These are phyloP conservation scores for Oxytropis ochrocephala DNA, from an alignment of 306 rosid species.

Conservation along the genomic window DNA sequence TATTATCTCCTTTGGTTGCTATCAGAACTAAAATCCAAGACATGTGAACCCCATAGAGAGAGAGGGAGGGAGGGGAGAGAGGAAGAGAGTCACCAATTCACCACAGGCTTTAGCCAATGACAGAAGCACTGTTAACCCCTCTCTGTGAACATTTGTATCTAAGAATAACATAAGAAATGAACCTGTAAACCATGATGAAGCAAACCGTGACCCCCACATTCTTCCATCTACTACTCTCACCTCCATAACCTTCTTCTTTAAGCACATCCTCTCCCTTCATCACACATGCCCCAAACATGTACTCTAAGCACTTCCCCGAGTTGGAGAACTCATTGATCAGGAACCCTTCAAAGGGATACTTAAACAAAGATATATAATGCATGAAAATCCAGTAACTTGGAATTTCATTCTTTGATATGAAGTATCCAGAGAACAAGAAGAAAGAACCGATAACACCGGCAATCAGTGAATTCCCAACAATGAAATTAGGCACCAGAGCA, in stretches of 20 bases:
- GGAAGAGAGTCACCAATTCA: slow-evolving; percentile 15
- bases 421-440: slow-evolving; percentile 91
- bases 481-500: slow-evolving; percentile 86
- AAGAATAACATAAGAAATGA: slow-evolving; percentile 79
- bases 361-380: slow-evolving; percentile 83
- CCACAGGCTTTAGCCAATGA: slow-evolving; percentile 17
- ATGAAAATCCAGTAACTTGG: slow-evolving; percentile 86
- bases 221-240: slow-evolving; percentile 67
- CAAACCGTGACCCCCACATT: slow-evolving; percentile 71
- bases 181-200: slow-evolving; percentile 83
- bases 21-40: slow-evolving; percentile 41
- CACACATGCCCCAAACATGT: slow-evolving; percentile 61
- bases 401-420: slow-evolving; percentile 69
- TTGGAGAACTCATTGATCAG: slow-evolving; percentile 81
- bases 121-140: slow-evolving; percentile 32
- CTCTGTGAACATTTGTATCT: slow-evolving; percentile 68
- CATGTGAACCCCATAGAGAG: slow-evolving; percentile 33
- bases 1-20: slow-evolving; percentile 32
- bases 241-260: slow-evolving; percentile 77
- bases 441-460: slow-evolving; percentile 89
- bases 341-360: slow-evolving; percentile 96
- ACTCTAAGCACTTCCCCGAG: slow-evolving; percentile 75
- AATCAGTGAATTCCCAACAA: slow-evolving; percentile 84
- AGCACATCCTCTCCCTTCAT: slow-evolving; percentile 65
- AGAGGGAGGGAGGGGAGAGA: slow-evolving; percentile 20